phyloP scores from a whole-genome alignment of 2,329 filamentous ascomycete genomes.

The Colletotrichum spinosum region DNA sequence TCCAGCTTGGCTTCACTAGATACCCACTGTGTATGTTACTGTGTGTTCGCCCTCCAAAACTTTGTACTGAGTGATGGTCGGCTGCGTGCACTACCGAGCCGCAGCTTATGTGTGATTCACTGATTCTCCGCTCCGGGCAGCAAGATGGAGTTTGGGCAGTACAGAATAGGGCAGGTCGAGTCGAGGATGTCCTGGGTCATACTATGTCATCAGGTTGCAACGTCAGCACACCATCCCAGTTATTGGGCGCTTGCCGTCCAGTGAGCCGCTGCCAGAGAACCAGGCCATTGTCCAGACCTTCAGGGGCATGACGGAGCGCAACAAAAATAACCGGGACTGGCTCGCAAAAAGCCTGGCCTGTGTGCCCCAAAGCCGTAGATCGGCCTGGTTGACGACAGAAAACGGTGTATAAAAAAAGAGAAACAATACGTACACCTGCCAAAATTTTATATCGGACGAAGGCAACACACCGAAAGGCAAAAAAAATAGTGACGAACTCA shows the following conservation, averaged over 20 bases:
- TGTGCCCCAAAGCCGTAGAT: slow-evolving; percentile 18
- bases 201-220: slow-evolving; percentile 30
- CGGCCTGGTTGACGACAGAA: slow-evolving; percentile 2
- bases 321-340: slow-evolving; percentile 26
- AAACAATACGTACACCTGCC: too few relatives aligned
- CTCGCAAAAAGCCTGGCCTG: slow-evolving; percentile 23
- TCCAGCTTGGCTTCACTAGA: not conserved
- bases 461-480: slow-evolving; percentile 16
- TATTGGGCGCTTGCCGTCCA: slow-evolving; percentile 13
- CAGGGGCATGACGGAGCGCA: slow-evolving; percentile 4
- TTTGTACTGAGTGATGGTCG: not conserved
- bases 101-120: slow-evolving; percentile 6
- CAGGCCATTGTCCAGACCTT: slow-evolving; percentile 29
- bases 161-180: not conserved
- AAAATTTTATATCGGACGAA: too few relatives aligned
- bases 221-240: slow-evolving; percentile 29
- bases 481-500: slow-evolving; percentile 28
- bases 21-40: slow-evolving; percentile 5
- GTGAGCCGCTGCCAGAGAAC: slow-evolving; percentile 26
- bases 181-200: slow-evolving; percentile 25
- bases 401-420: not conserved
- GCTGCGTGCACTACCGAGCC: not conserved
- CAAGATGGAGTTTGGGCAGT: not conserved
- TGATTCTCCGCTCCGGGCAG: slow-evolving; percentile 28
- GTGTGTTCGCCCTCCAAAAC: slow-evolving; percentile 2